Conservation (phyloP, 345 rosid genomes). For the rapeseed (Brassica napus) region DNA sequence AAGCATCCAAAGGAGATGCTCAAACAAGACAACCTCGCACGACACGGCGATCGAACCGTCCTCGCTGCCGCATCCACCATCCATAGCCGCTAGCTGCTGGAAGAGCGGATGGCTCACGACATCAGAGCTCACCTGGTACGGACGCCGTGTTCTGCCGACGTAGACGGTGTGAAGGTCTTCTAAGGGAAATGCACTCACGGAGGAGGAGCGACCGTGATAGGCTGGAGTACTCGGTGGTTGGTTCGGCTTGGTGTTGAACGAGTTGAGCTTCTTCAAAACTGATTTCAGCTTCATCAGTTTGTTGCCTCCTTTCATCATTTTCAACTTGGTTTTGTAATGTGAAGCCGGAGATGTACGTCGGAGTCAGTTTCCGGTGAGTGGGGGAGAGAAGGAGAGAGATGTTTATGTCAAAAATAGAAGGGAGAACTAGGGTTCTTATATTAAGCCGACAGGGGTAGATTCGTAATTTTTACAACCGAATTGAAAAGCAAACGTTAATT, state of each 20-base stretch:
- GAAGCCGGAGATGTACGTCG: constrained; percentile 13
- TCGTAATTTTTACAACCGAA: background rate
- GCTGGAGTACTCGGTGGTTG: constrained; percentile 39
- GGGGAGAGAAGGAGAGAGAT: constrained; percentile 1
- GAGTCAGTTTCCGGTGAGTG: constrained; percentile 19
- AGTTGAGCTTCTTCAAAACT: constrained; percentile 78
- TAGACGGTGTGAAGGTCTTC: constrained; percentile 69
- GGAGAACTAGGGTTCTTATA: constrained; percentile 15
- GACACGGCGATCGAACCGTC: constrained; percentile 54
- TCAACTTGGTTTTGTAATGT: background rate
- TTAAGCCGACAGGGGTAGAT: constrained; percentile 17
- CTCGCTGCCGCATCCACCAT: constrained; percentile 36
- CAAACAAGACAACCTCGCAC: constrained; percentile 94
- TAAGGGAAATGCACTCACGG: constrained; percentile 45
- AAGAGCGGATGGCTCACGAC: constrained; percentile 56
- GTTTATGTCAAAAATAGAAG: constrained; percentile 10
- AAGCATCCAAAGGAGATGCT: constrained; percentile 95
- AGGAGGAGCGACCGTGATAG: constrained; percentile 37
- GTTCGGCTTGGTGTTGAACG: constrained; percentile 61
- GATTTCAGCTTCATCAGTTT: constrained; percentile 78
- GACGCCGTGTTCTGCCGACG: constrained; percentile 76
- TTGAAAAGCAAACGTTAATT: background rate
- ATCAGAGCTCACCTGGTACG: constrained; percentile 65
- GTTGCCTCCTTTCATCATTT: constrained; percentile 73
- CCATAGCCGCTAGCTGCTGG: constrained; percentile 46